These are phyloP conservation scores for Trichoderma citrinoviride DNA, from an alignment of 2,329 filamentous ascomycete genomes.

Conservation along the genomic window DNA sequence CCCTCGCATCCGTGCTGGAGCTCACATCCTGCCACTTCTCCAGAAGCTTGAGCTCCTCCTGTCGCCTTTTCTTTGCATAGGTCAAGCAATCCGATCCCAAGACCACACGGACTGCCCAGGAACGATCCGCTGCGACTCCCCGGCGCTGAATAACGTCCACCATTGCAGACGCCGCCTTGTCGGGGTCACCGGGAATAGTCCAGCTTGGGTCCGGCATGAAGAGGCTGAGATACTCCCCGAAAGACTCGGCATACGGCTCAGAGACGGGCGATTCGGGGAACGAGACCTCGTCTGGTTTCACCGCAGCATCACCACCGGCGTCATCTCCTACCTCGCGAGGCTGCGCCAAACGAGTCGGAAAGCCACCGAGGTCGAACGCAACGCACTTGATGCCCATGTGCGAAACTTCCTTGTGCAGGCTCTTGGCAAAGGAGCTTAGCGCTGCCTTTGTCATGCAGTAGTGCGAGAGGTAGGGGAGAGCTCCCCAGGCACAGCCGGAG, in stretches of 20 bases:
- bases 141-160: slow-evolving; percentile 31
- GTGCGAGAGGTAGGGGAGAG: slow-evolving; percentile 33
- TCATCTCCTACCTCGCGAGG: slow-evolving; percentile 27
- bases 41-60: slow-evolving; percentile 27
- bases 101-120: slow-evolving; percentile 31
- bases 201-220: slow-evolving; percentile 26
- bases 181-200: slow-evolving; percentile 30
- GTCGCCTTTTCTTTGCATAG: slow-evolving; percentile 27
- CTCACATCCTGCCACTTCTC: slow-evolving; percentile 30
- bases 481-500: slow-evolving; percentile 30
- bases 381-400: slow-evolving; percentile 31
- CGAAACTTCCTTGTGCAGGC: slow-evolving; percentile 32
- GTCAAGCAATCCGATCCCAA: slow-evolving; percentile 34
- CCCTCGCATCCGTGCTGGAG: slow-evolving; percentile 24
- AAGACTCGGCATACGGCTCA: slow-evolving; percentile 25
- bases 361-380: slow-evolving; percentile 35
- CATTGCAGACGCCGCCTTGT: slow-evolving; percentile 28
- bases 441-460: slow-evolving; percentile 35
- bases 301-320: slow-evolving; percentile 12
- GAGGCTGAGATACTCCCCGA: slow-evolving; percentile 25
- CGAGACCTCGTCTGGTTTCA: background rate
- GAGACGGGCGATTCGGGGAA: slow-evolving; percentile 4
- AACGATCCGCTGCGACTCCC: slow-evolving; percentile 26
- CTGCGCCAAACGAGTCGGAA: slow-evolving; percentile 31
- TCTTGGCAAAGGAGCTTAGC: slow-evolving; percentile 31